Evolutionary conservation across 257 asterid genomes (phyloP).

Genomic region (Ballota nigra): DNA sequence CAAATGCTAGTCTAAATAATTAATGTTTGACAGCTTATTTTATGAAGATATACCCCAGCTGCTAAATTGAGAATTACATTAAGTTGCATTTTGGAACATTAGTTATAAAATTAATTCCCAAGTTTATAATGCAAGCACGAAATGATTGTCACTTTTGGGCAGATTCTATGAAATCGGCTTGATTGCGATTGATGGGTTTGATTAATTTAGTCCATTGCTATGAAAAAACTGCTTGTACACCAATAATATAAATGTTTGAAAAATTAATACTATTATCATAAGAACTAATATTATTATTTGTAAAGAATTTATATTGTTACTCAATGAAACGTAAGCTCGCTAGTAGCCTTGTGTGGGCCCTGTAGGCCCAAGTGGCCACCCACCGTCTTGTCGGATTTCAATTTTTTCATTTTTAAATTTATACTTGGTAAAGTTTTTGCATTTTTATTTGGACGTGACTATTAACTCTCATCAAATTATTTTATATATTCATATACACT

Average conservation of each 20-base stretch:
- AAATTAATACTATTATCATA: no score
- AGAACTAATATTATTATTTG: no score
- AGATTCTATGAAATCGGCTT: not conserved
- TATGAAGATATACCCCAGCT: not conserved
- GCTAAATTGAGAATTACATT: not conserved
- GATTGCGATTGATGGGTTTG: not conserved
- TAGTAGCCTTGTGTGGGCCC: not conserved
- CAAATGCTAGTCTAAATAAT: conserved; percentile 4
- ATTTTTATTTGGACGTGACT: no score
- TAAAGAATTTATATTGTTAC: no score
- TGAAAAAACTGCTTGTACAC: no score
- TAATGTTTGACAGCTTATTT: conserved; percentile 7
- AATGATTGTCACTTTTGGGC: conserved; percentile 1
- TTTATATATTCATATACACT: no score
- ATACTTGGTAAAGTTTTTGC: not conserved
- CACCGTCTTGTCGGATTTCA: conserved; percentile 13
- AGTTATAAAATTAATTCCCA: conserved; percentile 9
- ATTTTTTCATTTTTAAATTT: not conserved
- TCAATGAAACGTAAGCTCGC: conserved; percentile 5
- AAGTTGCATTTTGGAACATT: not conserved
- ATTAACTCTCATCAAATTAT: no score
- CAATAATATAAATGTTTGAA: no score
- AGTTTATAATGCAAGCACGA: conserved; percentile 14
- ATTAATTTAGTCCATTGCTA: no score
- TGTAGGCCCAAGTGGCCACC: conserved; percentile 14